Evolutionary conservation across 177 flowering plant species (phyloP).

Genomic region (Tripterygium wilfordii): DNA sequence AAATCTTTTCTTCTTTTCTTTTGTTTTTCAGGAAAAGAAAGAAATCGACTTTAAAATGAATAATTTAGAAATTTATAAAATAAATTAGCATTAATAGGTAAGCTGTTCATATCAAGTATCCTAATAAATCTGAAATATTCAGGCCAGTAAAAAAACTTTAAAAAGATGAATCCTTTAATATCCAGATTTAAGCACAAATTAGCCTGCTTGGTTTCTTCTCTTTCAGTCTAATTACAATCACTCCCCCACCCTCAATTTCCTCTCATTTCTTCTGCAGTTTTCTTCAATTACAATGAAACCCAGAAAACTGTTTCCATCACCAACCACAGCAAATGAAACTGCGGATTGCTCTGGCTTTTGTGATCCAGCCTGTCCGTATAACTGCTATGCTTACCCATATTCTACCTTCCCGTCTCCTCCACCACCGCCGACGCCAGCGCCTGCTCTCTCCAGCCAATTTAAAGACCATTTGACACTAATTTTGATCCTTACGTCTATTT

Average conservation of each 20-base stretch:
- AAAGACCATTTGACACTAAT: conserved; percentile 14
- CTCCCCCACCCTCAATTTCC: not conserved
- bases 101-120: too few relatives aligned
- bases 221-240: conserved; percentile 7
- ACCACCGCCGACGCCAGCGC: conserved; percentile 14
- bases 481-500: conserved; percentile 19
- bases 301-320: conserved; percentile 26
- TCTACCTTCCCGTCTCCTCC: conserved; percentile 7
- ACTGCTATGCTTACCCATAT: conserved; percentile 3
- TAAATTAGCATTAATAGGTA: too few relatives aligned
- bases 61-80: too few relatives aligned
- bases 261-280: not conserved
- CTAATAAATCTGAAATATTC: too few relatives aligned
- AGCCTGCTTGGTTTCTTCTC: conserved; percentile 8
- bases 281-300: conserved; percentile 18
- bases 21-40: too few relatives aligned
- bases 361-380: conserved; percentile 13
- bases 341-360: conserved; percentile 12
- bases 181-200: too few relatives aligned
- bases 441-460: not conserved
- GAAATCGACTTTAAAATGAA: too few relatives aligned
- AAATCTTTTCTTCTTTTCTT: too few relatives aligned
- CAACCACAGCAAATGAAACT: conserved; percentile 5
- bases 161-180: too few relatives aligned
- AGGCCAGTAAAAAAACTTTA: too few relatives aligned